Evolutionary conservation across 805 yeast genomes (phyloP), one percentile per base, ranked within the genome.

Genomic region (Candida loeiensis): DNA sequence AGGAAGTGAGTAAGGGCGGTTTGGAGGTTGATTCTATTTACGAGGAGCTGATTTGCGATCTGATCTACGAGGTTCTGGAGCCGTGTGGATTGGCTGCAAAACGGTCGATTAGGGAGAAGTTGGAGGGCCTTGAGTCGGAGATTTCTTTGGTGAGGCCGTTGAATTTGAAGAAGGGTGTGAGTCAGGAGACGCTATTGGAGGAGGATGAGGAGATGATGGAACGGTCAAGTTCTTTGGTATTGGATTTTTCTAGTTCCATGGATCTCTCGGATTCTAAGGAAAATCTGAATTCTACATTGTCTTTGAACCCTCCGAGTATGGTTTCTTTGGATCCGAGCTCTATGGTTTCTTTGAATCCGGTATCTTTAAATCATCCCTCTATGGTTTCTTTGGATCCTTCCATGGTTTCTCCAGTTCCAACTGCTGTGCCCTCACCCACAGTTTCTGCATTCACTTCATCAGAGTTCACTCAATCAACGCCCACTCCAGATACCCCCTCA

Each of bases 131-230:
- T 13, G 15, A 16, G 20, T 32, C 28, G 32, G 37, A 15, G 4
- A 24, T 33, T 8, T 39, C 42, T 3, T 30, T 39, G 25, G 43
- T 39, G 29, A 34, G 29, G 22, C 43, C 43, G 20, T 39, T 39
- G 30, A 39, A 35, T 22, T 34, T 39, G 1, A 28, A 18, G 43
- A 39, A 27, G 25, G 39, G 34, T 14, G 12, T 24, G 14, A 32
- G 35, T 16, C 17, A 31, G 17, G 36, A 37, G 19, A 37, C 40
- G 2, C 24, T 37, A 36, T 20, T 30, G 33, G 19, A 28, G 7
- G 15, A 11, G 12, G 29, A 11, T 9, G 8, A 16, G 33, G 12
- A 16, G 13, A 17, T 7, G 14, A 7, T 17, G 21, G 8, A 17
- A 28, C 18, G 6, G 32, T 14, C 7, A 12, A 21, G 9, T 21